Percentiles rank a stretch among this genome's conserved stretches.
These are phyloP conservation scores for Funneliformis mosseae DNA, from an alignment of 192 early-diverging fungal species.

Conservation along the genomic window DNA sequence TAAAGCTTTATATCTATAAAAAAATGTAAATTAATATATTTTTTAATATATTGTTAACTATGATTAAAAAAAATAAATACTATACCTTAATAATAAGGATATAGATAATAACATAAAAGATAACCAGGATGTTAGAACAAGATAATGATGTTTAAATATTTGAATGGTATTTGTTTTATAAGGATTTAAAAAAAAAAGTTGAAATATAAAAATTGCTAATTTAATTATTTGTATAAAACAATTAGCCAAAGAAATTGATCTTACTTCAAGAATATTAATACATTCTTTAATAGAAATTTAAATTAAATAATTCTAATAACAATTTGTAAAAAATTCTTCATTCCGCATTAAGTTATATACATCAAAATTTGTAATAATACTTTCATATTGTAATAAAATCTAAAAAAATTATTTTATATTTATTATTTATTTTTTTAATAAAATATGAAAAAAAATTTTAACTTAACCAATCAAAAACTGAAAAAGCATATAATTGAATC, in stretches of 20 bases:
- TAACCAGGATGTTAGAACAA: too few species aligned
- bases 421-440: background rate
- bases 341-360: background rate
- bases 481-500: background rate
- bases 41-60: background rate
- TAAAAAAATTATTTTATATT: too few species aligned
- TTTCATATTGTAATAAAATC: background rate
- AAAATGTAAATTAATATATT: background rate
- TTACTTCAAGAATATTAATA: background rate
- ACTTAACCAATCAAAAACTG: background rate
- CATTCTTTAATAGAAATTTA: background rate
- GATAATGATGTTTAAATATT: too few species aligned
- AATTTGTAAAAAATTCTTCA: background rate
- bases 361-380: background rate
- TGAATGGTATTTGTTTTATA: too few species aligned
- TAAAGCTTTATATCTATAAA: background rate
- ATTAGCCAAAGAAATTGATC: background rate
- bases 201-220: background rate
- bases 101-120: background rate
- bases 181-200: too few species aligned
- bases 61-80: background rate
- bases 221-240: conserved; percentile 1
- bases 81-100: background rate
- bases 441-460: too few species aligned
- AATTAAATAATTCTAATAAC: background rate